These are phyloP conservation scores for Jamesozyma jinghongensis DNA, from an alignment of 805 yeast genomes.

Conservation along the genomic window DNA sequence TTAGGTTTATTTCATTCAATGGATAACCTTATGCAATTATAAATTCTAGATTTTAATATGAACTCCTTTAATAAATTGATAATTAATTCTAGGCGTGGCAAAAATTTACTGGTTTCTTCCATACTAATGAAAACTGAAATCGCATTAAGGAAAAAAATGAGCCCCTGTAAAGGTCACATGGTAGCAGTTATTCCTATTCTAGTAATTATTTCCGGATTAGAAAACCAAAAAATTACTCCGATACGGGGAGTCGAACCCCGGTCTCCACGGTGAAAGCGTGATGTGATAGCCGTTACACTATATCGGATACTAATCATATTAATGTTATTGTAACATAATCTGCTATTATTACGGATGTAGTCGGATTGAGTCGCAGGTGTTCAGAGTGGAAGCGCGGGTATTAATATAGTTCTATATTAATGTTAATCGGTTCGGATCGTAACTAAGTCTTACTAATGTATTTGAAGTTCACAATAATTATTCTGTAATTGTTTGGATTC, in stretches of 20 bases:
- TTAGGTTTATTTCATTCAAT: background rate
- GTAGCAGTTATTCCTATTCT: background rate
- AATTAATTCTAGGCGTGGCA: too few relatives aligned
- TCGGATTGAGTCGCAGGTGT: too few relatives aligned
- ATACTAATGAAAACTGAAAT: background rate
- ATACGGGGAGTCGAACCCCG: conserved; percentile 9
- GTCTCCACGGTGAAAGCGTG: conserved; percentile 9
- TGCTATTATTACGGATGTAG: too few relatives aligned
- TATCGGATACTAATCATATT: conserved; percentile 3
- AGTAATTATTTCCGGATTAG: background rate
- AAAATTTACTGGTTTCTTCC: background rate
- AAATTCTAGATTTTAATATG: background rate
- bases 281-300: conserved; percentile 9
- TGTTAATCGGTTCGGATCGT: too few relatives aligned
- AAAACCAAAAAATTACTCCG: conserved; percentile 1
- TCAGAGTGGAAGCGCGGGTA: too few relatives aligned
- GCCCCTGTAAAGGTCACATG: conserved; percentile 1
- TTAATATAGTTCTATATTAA: too few relatives aligned
- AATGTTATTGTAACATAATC: too few relatives aligned
- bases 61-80: too few relatives aligned
- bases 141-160: background rate
- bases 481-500: too few relatives aligned
- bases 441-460: too few relatives aligned
- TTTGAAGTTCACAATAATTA: too few relatives aligned
- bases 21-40: background rate